Base-by-base conservation (phyloP, 1,284 basidiomycete species). In the Cerioporus squamosus region DNA sequence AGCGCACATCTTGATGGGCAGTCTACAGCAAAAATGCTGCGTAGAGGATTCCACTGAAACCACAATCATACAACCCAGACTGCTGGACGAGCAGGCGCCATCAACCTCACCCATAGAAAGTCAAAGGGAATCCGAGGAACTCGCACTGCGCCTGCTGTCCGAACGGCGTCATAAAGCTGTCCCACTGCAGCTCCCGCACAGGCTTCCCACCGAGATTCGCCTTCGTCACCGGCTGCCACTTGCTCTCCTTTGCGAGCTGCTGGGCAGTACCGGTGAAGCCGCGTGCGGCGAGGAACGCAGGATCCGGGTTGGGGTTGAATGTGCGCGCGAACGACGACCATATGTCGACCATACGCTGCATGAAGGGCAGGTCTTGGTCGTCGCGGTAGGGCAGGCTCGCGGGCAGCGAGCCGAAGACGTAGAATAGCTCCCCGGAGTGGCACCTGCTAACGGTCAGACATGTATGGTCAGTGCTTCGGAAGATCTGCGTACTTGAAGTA, bases 251-350 rank as follows among this genome's bases (percentile, higher is more conserved):
- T 17, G 66, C 62, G 38, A 72, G 61, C 10, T 65, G 64, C 47
- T 55, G 51, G 2, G 64, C 63, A 0, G 68, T 64, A 17, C 54
- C 59, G 23, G 64, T 62, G 65, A 68, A 70, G 17, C 71, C 67
- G 17, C 77, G 70, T 2, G 74, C 75, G 5, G 60, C 52, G 20
- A 79, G 70, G 64, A 74, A 77, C 0, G 59, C 67, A 14, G 61
- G 66, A 44, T 74, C 69, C 1, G 76, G 77, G 62, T 80, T 79
- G 4, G 78, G 79, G 54, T 79, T 63, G 64, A 73, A 74, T 14
- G 74, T 74, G 51, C 77, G 71, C 17, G 73, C 76, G 59, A 79
- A 81, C 4, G 72, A 62, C 0, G 74, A 68, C 77, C 77, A 80
- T 23, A 68, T 57, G 57, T 79, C 78, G 26, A 75, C 56, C 33